phyloP scores from a whole-genome alignment of 768 basidiomycete species.

The Kwoniella bestiolae region DNA sequence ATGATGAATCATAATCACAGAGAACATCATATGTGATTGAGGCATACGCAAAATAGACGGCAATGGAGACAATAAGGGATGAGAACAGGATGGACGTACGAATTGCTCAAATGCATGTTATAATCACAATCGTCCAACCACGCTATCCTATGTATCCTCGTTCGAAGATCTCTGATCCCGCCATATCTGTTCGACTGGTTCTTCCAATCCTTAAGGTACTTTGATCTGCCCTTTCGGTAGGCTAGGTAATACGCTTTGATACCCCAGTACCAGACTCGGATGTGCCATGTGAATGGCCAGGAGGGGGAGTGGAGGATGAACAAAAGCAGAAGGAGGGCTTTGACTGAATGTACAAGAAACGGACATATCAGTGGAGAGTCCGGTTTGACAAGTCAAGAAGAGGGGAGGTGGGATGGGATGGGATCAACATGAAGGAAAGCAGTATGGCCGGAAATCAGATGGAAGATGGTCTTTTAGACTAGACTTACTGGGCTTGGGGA shows the following conservation, averaged over 20 bases:
- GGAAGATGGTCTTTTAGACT: background rate
- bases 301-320: conserved; percentile 47
- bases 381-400: background rate
- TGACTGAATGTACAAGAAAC: conserved; percentile 30
- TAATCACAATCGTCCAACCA: conserved; percentile 53
- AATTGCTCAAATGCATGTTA: conserved; percentile 51
- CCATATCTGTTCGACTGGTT: conserved; percentile 18
- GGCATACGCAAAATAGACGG: too few species aligned
- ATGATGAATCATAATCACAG: too few species aligned
- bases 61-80: too few species aligned
- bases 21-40: too few species aligned
- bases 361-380: too few species aligned
- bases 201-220: conserved; percentile 43
- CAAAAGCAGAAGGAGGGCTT: conserved; percentile 42
- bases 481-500: conserved; percentile 31
- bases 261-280: conserved; percentile 42
- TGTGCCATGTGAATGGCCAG: conserved; percentile 51
- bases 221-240: conserved; percentile 36
- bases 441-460: background rate
- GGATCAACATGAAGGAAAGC: too few species aligned
- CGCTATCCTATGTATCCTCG: conserved; percentile 33
- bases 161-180: conserved; percentile 31
- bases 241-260: conserved; percentile 39
- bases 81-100: conserved; percentile 41
- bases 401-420: too few species aligned